Evolutionary conservation across 1,139 yeast species (phyloP).

Genomic region (Geotrichum siamense): DNA sequence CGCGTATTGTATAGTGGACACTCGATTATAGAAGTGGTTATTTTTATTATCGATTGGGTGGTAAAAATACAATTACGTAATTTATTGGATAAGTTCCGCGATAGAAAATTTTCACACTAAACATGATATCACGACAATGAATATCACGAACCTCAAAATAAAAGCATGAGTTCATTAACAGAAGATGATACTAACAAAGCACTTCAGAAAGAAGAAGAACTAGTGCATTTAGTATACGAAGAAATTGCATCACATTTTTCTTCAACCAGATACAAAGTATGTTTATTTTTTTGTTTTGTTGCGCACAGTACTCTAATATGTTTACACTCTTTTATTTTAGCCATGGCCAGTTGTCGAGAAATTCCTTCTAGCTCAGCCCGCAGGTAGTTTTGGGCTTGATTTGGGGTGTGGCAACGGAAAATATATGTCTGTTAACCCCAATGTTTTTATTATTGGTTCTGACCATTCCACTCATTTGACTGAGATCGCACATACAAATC

Average conservation of each 20-base stretch:
- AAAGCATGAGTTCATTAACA: too few relatives aligned
- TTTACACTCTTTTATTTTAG: constrained; percentile 19
- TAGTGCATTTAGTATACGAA: constrained; percentile 85
- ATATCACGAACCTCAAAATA: too few relatives aligned
- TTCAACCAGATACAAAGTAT: constrained; percentile 69
- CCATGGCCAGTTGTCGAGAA: constrained; percentile 95
- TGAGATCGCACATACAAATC: constrained; percentile 55
- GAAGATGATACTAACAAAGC: constrained; percentile 2
- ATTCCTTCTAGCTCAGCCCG: constrained; percentile 43
- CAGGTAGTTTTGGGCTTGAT: constrained; percentile 47
- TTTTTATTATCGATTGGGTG: too few relatives aligned
- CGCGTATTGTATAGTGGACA: too few relatives aligned
- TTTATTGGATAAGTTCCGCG: too few relatives aligned
- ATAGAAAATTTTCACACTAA: too few relatives aligned
- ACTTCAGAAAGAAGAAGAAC: constrained; percentile 55
- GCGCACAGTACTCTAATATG: neutral
- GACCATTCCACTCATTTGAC: constrained; percentile 78
- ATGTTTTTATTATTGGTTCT: constrained; percentile 67
- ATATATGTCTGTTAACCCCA: constrained; percentile 63
- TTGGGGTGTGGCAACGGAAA: constrained; percentile 97
- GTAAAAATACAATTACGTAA: too few relatives aligned
- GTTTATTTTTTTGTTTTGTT: neutral
- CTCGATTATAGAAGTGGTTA: too few relatives aligned
- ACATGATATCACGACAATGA: too few relatives aligned
- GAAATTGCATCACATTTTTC: constrained; percentile 91